Evolutionary conservation across 257 asterid species (phyloP), one percentile per base, ranked within the genome.

Genomic region (Primulina huaijiensis): DNA sequence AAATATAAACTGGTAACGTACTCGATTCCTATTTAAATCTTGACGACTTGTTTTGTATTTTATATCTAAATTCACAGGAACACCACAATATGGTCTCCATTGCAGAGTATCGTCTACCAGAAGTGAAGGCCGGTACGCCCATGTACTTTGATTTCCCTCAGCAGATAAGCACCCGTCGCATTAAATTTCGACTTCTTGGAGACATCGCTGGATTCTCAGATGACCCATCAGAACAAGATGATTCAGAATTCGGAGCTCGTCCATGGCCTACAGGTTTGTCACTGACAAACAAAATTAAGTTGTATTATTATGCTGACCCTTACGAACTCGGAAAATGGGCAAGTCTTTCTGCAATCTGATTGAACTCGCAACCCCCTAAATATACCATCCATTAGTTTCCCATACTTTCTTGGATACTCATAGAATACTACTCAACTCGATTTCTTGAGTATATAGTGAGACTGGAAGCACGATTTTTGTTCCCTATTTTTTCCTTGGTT

Each of bases 101-200:
- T 37, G 96, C 88, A 3, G 99, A 90, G 79, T 90, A 86, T 74
- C 87, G 97, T 43, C 79, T 93, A 60, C 99, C 99, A 68, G 96
- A 93, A 82, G 95, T 89, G 63, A 93, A 81, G 84, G 77, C 89
- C 11, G 90, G 94, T 66, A 89, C 97, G 9, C 75, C 95, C 72
- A 82, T 93, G 97, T 93, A 93, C 87, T 90, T 90, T 11, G 96
- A 93, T 83, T 93, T 93, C 79, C 96, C 99, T n/a, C 79, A 92
- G 65, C 87, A 81, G 76, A 74, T 89, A 73, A 79, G 46, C 75
- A 72, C 92, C 34, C 96, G 90, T 1, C 89, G 97, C 17, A 63
- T 93, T 37, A 75, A 86, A 81, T 93, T 89, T 62, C 79, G 95
- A 23, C 91, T 93, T 78, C 86, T 89, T 50, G 97, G 98, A 69